phyloP scores from a whole-genome alignment of 164 flowering plant genomes.

The Amborella trichopoda region DNA sequence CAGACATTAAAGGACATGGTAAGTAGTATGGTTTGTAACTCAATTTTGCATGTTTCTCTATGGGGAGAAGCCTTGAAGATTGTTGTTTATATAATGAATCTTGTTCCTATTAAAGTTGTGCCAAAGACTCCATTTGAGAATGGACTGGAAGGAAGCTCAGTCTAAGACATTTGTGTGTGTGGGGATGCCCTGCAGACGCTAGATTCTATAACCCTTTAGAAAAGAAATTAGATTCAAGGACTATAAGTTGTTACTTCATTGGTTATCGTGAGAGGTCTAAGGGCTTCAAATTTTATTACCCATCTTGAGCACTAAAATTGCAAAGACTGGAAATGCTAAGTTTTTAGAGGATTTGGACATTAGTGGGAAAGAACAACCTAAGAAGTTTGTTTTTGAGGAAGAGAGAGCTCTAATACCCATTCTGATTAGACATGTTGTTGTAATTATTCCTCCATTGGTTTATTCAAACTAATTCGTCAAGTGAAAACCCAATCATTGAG shows the following conservation, averaged over 20 bases:
- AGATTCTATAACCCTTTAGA: neutral
- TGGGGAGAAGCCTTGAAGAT: neutral
- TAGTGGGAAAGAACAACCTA: neutral
- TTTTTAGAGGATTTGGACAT: conserved; percentile 1
- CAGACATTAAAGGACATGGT: neutral
- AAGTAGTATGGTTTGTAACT: neutral
- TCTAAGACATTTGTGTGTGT: neutral
- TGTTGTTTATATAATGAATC: neutral
- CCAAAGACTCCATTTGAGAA: neutral
- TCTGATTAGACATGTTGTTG: neutral
- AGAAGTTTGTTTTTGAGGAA: neutral
- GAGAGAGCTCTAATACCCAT: neutral
- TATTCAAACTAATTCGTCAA: neutral
- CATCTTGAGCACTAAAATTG: neutral
- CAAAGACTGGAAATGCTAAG: neutral
- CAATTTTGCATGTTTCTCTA: neutral
- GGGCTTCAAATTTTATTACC: conserved; percentile 4
- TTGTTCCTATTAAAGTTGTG: neutral
- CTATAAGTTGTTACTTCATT: neutral
- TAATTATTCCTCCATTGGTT: neutral
- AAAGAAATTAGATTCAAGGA: neutral
- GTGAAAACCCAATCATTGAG: neutral
- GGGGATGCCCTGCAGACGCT: neutral
- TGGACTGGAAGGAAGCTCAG: too few species aligned
- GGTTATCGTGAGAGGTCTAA: conserved; percentile 2